These are phyloP conservation scores for Penicillium janthinellum DNA, from an alignment of 2,329 filamentous ascomycete species.

Conservation along the genomic window DNA sequence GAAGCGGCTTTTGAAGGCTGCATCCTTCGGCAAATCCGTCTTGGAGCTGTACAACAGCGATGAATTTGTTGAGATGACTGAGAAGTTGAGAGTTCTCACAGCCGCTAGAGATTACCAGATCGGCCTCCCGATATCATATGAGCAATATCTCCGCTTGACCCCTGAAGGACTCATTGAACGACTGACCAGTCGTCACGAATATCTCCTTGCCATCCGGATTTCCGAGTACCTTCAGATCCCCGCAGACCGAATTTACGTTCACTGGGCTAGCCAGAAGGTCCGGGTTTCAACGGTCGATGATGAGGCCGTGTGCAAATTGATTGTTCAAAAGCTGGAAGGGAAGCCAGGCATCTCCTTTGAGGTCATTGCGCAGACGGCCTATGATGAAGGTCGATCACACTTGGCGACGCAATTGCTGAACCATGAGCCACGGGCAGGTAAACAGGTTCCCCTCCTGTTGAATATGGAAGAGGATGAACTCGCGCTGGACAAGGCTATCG, in stretches of 20 bases:
- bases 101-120: slow-evolving; percentile 90
- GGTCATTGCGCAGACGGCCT: slow-evolving; percentile 86
- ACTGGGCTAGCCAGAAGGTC: slow-evolving; percentile 96
- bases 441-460: slow-evolving; percentile 88
- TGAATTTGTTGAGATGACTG: slow-evolving; percentile 98
- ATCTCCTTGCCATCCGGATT: slow-evolving; percentile 84
- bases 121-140: slow-evolving; percentile 85
- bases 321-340: slow-evolving; percentile 82
- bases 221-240: slow-evolving; percentile 84
- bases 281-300: slow-evolving; percentile 82
- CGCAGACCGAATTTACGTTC: slow-evolving; percentile 87
- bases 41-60: slow-evolving; percentile 97
- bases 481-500: slow-evolving; percentile 92
- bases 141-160: slow-evolving; percentile 88
- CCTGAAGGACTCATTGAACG: slow-evolving; percentile 85
- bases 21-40: slow-evolving; percentile 96
- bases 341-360: slow-evolving; percentile 96
- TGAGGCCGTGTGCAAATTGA: slow-evolving; percentile 79
- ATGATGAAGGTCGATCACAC: slow-evolving; percentile 87
- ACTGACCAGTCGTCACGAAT: slow-evolving; percentile 85
- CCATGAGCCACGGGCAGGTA: slow-evolving; percentile 90
- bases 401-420: slow-evolving; percentile 90
- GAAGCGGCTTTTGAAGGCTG: slow-evolving; percentile 92
- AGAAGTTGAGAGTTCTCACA: slow-evolving; percentile 88
- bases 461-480: slow-evolving; percentile 96